phyloP scores from a whole-genome alignment of 371 early-diverging fungal genomes.

The Syncephalastrum monosporum region DNA sequence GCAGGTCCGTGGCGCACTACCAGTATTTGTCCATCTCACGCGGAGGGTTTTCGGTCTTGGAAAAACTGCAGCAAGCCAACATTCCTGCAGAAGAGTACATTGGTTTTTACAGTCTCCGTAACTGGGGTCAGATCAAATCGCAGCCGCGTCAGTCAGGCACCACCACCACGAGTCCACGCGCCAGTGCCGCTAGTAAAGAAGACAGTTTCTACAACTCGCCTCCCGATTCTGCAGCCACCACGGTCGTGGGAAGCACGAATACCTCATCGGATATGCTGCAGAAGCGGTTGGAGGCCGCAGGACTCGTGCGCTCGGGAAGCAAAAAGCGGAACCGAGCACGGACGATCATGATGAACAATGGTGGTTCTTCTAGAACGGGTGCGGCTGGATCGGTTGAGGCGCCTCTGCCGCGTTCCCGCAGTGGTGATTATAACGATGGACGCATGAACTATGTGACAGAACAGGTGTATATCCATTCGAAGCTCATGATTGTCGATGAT shows the following conservation, averaged over 20 bases:
- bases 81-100: conserved; percentile 75
- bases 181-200: conserved; percentile 13
- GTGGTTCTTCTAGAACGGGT: background rate
- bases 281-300: too few relatives aligned
- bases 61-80: conserved; percentile 57
- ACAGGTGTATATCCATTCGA: conserved; percentile 84
- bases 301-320: too few relatives aligned
- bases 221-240: conserved; percentile 7
- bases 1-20: conserved; percentile 67
- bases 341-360: background rate
- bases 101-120: conserved; percentile 75
- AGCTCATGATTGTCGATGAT: conserved; percentile 86
- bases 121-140: conserved; percentile 54
- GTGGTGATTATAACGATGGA: conserved; percentile 16
- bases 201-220: conserved; percentile 3
- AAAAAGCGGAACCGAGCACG: too few relatives aligned
- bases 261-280: too few relatives aligned
- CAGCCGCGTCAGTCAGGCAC: background rate
- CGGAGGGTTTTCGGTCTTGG: conserved; percentile 71
- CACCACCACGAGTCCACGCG: conserved; percentile 3
- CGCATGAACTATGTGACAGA: conserved; percentile 63
- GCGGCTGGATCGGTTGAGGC: background rate
- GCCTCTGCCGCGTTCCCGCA: background rate
- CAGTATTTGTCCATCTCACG: conserved; percentile 82
- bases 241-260: conserved; percentile 7